Percentiles rank a stretch among this genome's conserved stretches.
phyloP scores from a whole-genome alignment of 2,329 filamentous ascomycete genomes.

The Venturia asperata region DNA sequence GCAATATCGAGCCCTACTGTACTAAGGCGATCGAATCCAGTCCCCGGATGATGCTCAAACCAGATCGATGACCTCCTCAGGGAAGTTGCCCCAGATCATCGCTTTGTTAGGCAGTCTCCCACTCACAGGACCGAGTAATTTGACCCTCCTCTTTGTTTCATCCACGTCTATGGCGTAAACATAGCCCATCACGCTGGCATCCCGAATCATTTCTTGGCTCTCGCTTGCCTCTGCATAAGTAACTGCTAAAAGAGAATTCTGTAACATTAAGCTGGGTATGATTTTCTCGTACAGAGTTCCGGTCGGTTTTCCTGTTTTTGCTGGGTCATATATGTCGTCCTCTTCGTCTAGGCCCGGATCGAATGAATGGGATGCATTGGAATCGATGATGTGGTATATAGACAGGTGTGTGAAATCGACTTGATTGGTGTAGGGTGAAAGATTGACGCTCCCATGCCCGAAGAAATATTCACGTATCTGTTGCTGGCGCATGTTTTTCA shows the following conservation, averaged over 20 bases:
- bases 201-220: slow-evolving; percentile 62
- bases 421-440: slow-evolving; percentile 82
- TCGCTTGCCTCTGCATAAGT: slow-evolving; percentile 69
- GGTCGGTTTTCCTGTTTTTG: slow-evolving; percentile 28
- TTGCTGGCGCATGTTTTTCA: slow-evolving; percentile 65
- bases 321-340: slow-evolving; percentile 32
- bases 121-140: slow-evolving; percentile 75
- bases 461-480: slow-evolving; percentile 93
- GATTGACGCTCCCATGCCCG: slow-evolving; percentile 63
- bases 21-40: too few species aligned
- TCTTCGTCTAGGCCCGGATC: slow-evolving; percentile 41
- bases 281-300: slow-evolving; percentile 52
- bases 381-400: slow-evolving; percentile 62
- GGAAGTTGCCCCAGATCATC: slow-evolving; percentile 78
- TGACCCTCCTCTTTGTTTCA: slow-evolving; percentile 70
- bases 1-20: too few species aligned
- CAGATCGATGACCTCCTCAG: slow-evolving; percentile 73
- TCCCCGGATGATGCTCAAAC: slow-evolving; percentile 33
- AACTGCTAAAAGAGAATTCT: slow-evolving; percentile 77
- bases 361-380: slow-evolving; percentile 26
- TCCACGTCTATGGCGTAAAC: slow-evolving; percentile 90
- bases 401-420: slow-evolving; percentile 68
- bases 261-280: slow-evolving; percentile 58
- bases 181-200: slow-evolving; percentile 83
- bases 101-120: slow-evolving; percentile 73